These are phyloP conservation scores for rapeseed (Brassica napus) DNA, from an alignment of 345 rosid species.

Conservation along the genomic window DNA sequence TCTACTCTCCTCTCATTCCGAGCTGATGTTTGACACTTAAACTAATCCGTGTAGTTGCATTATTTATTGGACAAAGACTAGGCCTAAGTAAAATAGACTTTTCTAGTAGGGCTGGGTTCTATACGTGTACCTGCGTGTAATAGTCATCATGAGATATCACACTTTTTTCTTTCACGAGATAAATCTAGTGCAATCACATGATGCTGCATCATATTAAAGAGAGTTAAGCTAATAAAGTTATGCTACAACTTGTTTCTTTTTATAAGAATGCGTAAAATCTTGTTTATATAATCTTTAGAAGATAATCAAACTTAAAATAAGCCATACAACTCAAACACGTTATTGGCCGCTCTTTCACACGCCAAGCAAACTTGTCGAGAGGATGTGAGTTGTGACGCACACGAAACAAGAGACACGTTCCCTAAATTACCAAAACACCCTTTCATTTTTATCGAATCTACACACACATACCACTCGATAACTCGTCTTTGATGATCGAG, in stretches of 20 bases:
- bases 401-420: slow-evolving; percentile 27
- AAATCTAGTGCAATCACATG: neutral
- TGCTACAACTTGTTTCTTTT: neutral
- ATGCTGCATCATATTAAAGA: neutral
- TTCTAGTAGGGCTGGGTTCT: neutral
- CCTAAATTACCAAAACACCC: slow-evolving; percentile 25
- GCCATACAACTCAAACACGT: slow-evolving; percentile 23
- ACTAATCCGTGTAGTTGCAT: slow-evolving; percentile 4
- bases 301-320: neutral
- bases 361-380: slow-evolving; percentile 29
- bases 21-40: slow-evolving; percentile 9
- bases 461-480: slow-evolving; percentile 20
- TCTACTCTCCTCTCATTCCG: slow-evolving; percentile 3
- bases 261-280: neutral
- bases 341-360: slow-evolving; percentile 9
- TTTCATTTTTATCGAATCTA: slow-evolving; percentile 18
- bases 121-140: neutral
- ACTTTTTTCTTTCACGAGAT: neutral
- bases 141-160: neutral
- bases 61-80: slow-evolving; percentile 2
- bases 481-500: neutral
- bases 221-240: neutral
- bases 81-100: neutral
- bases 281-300: neutral
- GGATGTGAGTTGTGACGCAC: slow-evolving; percentile 30